Conservation (phyloP, 2,329 filamentous ascomycete genomes). For the Epichloe bromicola region DNA sequence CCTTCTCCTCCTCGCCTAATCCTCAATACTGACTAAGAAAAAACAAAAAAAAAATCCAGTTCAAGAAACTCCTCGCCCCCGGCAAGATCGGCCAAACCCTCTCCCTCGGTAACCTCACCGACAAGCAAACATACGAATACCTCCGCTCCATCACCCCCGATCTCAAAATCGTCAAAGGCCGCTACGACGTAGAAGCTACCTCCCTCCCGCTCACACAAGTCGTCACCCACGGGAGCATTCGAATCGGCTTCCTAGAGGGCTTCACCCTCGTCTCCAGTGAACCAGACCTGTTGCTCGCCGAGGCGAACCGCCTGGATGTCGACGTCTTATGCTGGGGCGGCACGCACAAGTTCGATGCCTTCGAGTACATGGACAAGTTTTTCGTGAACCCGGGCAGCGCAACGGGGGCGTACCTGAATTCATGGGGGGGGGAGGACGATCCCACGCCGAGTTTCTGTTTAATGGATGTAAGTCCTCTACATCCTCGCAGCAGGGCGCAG, state of each 20-base stretch:
- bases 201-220: conserved; percentile 53
- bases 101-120: conserved; percentile 69
- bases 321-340: conserved; percentile 58
- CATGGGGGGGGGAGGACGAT: conserved; percentile 50
- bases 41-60: conserved; percentile 32
- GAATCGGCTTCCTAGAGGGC: conserved; percentile 54
- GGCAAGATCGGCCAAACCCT: conserved; percentile 75
- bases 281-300: conserved; percentile 52
- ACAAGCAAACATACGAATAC: conserved; percentile 70
- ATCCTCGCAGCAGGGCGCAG: too few species aligned
- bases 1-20: too few species aligned
- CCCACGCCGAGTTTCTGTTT: conserved; percentile 85
- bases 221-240: conserved; percentile 51
- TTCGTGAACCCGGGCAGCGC: conserved; percentile 58
- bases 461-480: conserved; percentile 70
- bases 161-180: conserved; percentile 56
- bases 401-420: conserved; percentile 48
- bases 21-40: too few species aligned
- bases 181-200: conserved; percentile 53
- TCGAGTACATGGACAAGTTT: conserved; percentile 64
- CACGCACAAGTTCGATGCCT: conserved; percentile 56
- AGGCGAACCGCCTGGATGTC: conserved; percentile 55
- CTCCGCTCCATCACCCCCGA: conserved; percentile 61
- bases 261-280: conserved; percentile 56
- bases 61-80: conserved; percentile 73